Evolutionary conservation across 2,329 filamentous ascomycete species (phyloP), one percentile per base, ranked within the genome.

Genomic region (Rhynchosporium graminicola): DNA sequence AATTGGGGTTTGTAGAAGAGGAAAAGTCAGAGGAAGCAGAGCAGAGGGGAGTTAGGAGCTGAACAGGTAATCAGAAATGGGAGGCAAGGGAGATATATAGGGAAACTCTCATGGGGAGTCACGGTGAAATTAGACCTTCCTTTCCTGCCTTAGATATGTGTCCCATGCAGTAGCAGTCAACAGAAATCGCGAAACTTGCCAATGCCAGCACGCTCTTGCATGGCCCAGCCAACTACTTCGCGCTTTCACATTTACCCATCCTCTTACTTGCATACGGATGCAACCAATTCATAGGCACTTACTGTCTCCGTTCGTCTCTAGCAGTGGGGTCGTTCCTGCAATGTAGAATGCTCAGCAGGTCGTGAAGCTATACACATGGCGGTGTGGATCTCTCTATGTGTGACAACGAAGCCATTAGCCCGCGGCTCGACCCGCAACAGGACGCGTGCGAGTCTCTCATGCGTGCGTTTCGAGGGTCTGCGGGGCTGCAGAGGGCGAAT

Each of bases 401-500:
- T 65, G 68, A 67, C 69, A 70, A 60, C 69, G 60, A 66, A 67
- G 64, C 61, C 42, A 60, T 62, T 42, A 60, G 58, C 46, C 61
- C 62, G 64, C 69, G 66, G 69, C 62, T 66, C 67, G 69, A 65
- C 67, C 69, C 69, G 69, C 69, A 66, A 46, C 42, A 48, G 61
- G 54, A 70, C 63, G 63, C 65, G 63, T 70, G 68, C 68, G 51
- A 67, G 63, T 55, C 61, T 62, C 62, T 66, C 54, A 65, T 66
- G 55, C 64, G 64, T 65, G 63, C 63, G 61, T 59, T 60, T n/a
- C 40, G 58, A 59, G 54, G 58, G 31, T 51, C 57, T 50, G 56
- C 46, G 64, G 63, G 59, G 54, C 56, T 40, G 6, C 9, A 48
- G 47, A 59, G 47, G 58, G 62, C 62, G 54, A 65, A 67, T 66